Percentiles rank a stretch among this genome's conserved stretches.
These are phyloP conservation scores for Colletotrichum orbiculare DNA, from an alignment of 2,329 filamentous ascomycete genomes.

Conservation along the genomic window DNA sequence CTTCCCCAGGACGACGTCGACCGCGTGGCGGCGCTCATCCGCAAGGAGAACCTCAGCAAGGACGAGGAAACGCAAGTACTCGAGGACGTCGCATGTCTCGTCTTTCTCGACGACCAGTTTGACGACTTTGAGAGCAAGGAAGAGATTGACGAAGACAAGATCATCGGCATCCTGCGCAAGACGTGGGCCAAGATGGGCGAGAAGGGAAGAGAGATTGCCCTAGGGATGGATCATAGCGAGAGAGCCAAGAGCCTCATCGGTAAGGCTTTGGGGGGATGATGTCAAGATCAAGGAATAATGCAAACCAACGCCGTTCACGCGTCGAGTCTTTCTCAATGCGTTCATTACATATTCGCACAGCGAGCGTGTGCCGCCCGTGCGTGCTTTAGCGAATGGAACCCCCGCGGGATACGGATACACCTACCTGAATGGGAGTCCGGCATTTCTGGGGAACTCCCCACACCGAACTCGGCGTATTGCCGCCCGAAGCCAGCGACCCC, in stretches of 20 bases:
- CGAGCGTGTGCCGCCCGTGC: conserved; percentile 14
- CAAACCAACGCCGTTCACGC: too few relatives aligned
- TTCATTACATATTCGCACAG: too few relatives aligned
- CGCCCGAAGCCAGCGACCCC: conserved; percentile 20
- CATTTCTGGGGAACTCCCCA: conserved; percentile 6
- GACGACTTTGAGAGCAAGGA: conserved; percentile 78
- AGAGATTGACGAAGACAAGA: conserved; percentile 79
- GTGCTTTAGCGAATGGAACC: conserved; percentile 20
- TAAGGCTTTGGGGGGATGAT: conserved; percentile 62
- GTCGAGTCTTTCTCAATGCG: too few relatives aligned
- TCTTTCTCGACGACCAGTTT: conserved; percentile 89
- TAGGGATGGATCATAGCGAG: conserved; percentile 73
- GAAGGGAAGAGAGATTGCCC: conserved; percentile 70
- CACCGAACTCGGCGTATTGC: conserved; percentile 25
- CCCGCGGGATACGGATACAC: conserved; percentile 18
- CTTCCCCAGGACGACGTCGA: conserved; percentile 63
- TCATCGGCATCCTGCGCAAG: conserved; percentile 76
- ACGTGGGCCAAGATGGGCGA: conserved; percentile 82
- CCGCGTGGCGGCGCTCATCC: conserved; percentile 76
- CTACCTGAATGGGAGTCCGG: neutral
- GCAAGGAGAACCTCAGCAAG: conserved; percentile 78
- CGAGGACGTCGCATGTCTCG: conserved; percentile 87
- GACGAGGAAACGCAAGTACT: conserved; percentile 76
- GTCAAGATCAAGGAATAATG: neutral
- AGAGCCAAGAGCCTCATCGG: conserved; percentile 69